These are phyloP conservation scores for Phaffia tasmanica DNA, from an alignment of 768 basidiomycete species.

Conservation along the genomic window DNA sequence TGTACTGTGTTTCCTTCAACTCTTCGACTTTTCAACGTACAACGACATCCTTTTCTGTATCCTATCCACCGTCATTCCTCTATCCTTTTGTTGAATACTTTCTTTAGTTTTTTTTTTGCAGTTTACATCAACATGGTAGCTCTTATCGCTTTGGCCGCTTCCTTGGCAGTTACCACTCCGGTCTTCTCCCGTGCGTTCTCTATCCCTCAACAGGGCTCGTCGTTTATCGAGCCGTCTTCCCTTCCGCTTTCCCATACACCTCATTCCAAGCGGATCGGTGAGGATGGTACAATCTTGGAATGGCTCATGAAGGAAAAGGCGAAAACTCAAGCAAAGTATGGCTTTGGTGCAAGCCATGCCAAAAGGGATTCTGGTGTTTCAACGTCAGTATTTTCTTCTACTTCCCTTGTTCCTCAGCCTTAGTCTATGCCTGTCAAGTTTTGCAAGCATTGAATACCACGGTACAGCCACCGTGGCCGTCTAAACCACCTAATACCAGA, in stretches of 20 bases:
- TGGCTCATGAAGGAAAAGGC: not conserved
- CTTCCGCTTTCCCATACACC: constrained; percentile 1
- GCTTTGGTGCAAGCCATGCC: not conserved
- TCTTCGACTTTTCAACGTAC: too few relatives aligned
- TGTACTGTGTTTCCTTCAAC: too few relatives aligned
- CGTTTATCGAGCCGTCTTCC: not conserved
- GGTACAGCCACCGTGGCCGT: not conserved
- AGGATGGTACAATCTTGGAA: not conserved
- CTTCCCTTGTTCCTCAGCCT: not conserved
- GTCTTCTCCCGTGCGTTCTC: not conserved
- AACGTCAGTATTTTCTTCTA: not conserved
- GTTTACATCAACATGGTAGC: not conserved
- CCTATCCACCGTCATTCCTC: too few relatives aligned
- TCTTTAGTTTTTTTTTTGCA: too few relatives aligned
- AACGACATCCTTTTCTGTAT: too few relatives aligned
- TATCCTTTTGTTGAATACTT: too few relatives aligned
- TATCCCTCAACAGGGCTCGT: not conserved
- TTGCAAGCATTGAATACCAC: not conserved
- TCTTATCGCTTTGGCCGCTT: not conserved
- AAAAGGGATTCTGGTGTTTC: not conserved
- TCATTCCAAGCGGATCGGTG: not conserved
- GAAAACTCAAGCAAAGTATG: not conserved
- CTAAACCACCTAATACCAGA: not conserved
- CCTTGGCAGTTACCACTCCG: not conserved
- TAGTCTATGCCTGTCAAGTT: not conserved